Evolutionary conservation across 257 asterid species (phyloP).

Genomic region (Solanum sejunctum): DNA sequence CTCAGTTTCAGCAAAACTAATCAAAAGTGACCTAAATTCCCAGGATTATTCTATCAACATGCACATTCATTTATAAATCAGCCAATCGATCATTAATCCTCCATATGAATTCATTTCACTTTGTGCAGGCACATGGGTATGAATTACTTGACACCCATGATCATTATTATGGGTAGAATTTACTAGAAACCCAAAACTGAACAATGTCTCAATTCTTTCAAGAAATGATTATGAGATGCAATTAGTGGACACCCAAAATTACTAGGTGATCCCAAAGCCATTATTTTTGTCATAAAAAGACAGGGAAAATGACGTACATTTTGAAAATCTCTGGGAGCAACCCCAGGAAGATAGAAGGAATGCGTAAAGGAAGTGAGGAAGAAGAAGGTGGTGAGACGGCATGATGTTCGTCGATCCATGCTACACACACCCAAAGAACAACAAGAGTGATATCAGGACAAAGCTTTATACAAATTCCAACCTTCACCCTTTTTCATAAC

Average conservation of each 20-base stretch:
- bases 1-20: background rate
- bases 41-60: background rate
- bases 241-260: background rate
- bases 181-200: background rate
- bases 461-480: background rate
- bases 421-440: background rate
- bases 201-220: background rate
- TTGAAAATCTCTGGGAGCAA: slow-evolving; percentile 70
- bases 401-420: slow-evolving; percentile 33
- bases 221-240: background rate
- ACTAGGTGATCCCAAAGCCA: background rate
- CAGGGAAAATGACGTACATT: slow-evolving; percentile 17
- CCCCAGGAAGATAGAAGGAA: slow-evolving; percentile 76
- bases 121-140: background rate
- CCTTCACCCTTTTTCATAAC: background rate
- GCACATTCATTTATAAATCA: background rate
- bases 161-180: background rate
- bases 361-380: slow-evolving; percentile 32
- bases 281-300: background rate
- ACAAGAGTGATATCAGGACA: background rate
- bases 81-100: background rate
- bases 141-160: background rate
- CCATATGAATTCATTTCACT: background rate
- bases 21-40: background rate
- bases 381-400: slow-evolving; percentile 23